Evolutionary conservation across 495 filamentous ascomycete genomes (phyloP), one percentile per base, ranked within the genome.

Genomic region (Aspergillus affinis): DNA sequence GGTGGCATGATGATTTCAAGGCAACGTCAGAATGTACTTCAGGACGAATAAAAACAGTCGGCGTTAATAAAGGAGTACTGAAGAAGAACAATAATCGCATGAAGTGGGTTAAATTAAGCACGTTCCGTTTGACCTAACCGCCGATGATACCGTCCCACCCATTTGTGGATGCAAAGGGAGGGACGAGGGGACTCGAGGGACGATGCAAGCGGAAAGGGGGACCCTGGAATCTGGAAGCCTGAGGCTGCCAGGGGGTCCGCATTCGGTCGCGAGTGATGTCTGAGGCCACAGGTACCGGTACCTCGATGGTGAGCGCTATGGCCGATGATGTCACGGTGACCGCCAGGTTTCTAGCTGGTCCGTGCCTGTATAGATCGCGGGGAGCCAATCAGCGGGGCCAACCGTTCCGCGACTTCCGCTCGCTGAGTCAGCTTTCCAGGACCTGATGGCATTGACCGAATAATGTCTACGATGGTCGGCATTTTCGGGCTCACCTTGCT

Each of bases 301-400:
- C 48, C 48, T 49, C 7, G 48, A 20, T 49, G 13, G 8, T 19
- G 6, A 1, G n/a, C 17, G 20, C 46, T 48, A 21, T 48, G 46
- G 13, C 20, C 20, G 46, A n/a, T 18, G 48, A 49, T 20, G 48
- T 49, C 18, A 20, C 18, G 2, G 18, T 3, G 3, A 17, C 36
- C 13, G 36, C 36, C 36, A 41, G 18, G 23, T 21, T 10, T 1
- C 4, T 36, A 21, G 48, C 48, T 57, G 54, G 54, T 19, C 21
- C 18, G 27, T 26, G 17, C 36, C 20, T 47, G 15, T 49, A 57
- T 7, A 57, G 32, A 21, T 26, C 21, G 19, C 18, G 21, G 12
- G 20, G 54, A 48, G 23, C 54, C 54, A 57, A 57, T 57, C 54
- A 57, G 46, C 44, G 45, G 12, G 18, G 6, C 18, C 4, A 41